Conservation (phyloP, 2,329 filamentous ascomycete genomes). For the Conoideocrella luteorostrata region DNA sequence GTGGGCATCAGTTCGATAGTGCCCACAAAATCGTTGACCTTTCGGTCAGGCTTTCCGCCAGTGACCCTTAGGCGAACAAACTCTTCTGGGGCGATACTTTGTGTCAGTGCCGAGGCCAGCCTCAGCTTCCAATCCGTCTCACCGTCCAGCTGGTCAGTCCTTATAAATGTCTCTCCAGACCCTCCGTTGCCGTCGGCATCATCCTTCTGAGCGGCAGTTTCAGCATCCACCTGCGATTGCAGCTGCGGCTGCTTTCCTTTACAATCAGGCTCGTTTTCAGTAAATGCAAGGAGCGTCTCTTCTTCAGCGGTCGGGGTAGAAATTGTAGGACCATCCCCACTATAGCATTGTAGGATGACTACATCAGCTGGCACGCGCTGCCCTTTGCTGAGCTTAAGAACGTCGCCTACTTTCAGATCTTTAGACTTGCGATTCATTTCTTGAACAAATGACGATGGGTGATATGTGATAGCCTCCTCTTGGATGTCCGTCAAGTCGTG, state of each 20-base stretch:
- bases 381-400: slow-evolving; percentile 87
- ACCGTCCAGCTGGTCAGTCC: slow-evolving; percentile 93
- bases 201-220: slow-evolving; percentile 17
- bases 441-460: slow-evolving; percentile 44
- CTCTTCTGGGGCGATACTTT: slow-evolving; percentile 66
- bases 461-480: slow-evolving; percentile 54
- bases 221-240: too few species aligned
- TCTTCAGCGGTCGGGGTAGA: slow-evolving; percentile 26
- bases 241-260: slow-evolving; percentile 32
- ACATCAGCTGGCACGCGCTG: slow-evolving; percentile 93
- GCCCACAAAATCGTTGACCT: slow-evolving; percentile 92
- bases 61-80: slow-evolving; percentile 65
- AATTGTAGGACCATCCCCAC: slow-evolving; percentile 41
- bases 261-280: slow-evolving; percentile 25
- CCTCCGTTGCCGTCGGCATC: slow-evolving; percentile 30
- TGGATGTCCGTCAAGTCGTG: slow-evolving; percentile 55
- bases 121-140: slow-evolving; percentile 99
- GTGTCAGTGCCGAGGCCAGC: slow-evolving; percentile 77
- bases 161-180: slow-evolving; percentile 89
- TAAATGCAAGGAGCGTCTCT: slow-evolving; percentile 36
- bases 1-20: slow-evolving; percentile 68
- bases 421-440: slow-evolving; percentile 76
- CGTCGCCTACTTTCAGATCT: slow-evolving; percentile 88
- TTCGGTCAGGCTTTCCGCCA: slow-evolving; percentile 85
- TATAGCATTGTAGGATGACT: slow-evolving; percentile 78